Evolutionary conservation across 176 grass and related monocot species (phyloP).

Genomic region (Guadua angustifolia): DNA sequence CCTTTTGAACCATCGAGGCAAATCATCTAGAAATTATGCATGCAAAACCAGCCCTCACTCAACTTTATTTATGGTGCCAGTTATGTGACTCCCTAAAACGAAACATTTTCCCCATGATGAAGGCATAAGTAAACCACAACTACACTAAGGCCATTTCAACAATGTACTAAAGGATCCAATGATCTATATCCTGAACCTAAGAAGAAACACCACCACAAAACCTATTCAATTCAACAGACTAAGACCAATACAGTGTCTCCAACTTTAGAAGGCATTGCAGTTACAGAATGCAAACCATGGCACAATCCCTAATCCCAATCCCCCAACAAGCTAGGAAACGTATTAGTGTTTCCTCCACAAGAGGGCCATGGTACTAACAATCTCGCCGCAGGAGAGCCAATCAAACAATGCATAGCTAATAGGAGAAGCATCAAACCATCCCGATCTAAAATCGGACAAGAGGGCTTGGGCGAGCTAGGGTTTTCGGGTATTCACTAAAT

Average conservation of each 20-base stretch:
- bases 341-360: background rate
- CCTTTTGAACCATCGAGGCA: background rate
- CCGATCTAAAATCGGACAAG: constrained; percentile 1
- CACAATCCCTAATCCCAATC: background rate
- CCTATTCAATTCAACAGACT: background rate
- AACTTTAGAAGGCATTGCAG: background rate
- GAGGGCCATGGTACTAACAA: background rate
- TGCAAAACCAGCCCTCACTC: background rate
- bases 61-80: background rate
- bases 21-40: background rate
- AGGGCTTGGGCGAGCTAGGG: background rate
- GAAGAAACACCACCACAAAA: background rate
- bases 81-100: background rate
- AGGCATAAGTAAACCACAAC: background rate
- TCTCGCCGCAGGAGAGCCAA: background rate
- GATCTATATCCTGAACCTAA: background rate
- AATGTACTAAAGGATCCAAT: background rate
- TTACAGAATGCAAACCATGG: background rate
- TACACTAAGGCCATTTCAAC: background rate
- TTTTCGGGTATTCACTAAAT: background rate
- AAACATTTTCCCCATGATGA: background rate
- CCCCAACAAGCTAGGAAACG: background rate
- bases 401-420: background rate
- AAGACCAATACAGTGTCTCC: background rate
- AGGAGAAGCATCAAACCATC: background rate